Conservation (phyloP, 139 green algal genomes). For the Haematococcus sp. region DNA sequence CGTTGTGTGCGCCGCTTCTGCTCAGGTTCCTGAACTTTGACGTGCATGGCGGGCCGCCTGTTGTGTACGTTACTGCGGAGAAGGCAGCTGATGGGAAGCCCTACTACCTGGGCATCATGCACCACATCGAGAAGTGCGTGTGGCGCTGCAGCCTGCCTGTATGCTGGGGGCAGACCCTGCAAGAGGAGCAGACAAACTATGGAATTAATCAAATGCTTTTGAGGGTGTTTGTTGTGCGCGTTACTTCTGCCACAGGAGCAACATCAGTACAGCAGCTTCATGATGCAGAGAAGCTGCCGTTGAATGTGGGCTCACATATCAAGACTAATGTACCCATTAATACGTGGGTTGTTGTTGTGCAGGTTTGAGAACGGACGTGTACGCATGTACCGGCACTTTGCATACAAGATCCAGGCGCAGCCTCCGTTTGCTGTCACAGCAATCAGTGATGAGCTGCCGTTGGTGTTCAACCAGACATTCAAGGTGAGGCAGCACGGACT, state of each 20-base stretch:
- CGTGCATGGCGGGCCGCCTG: conserved; percentile 37
- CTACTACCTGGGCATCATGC: conserved; percentile 48
- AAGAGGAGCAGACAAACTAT: no score
- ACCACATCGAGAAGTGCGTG: conserved; percentile 31
- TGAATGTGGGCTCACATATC: no score
- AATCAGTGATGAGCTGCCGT: conserved; percentile 23
- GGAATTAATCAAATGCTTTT: no score
- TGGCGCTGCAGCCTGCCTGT: background rate
- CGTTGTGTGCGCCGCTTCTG: no score
- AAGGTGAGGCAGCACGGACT: no score
- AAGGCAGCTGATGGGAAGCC: background rate
- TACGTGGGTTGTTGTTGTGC: no score
- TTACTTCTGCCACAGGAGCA: no score
- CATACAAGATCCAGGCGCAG: conserved; percentile 23
- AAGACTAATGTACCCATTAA: no score
- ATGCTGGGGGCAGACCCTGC: no score
- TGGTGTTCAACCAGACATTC: conserved; percentile 3
- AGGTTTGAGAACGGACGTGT: conserved; percentile 1
- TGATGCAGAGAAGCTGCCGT: no score
- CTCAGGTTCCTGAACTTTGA: conserved; percentile 10
- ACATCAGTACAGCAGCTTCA: no score
- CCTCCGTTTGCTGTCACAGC: conserved; percentile 26
- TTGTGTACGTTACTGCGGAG: conserved; percentile 14
- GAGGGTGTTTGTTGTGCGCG: background rate
- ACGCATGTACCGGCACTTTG: conserved; percentile 35